Conservation (phyloP, 148 eudicot species). For the Rhododendron ovatum region DNA sequence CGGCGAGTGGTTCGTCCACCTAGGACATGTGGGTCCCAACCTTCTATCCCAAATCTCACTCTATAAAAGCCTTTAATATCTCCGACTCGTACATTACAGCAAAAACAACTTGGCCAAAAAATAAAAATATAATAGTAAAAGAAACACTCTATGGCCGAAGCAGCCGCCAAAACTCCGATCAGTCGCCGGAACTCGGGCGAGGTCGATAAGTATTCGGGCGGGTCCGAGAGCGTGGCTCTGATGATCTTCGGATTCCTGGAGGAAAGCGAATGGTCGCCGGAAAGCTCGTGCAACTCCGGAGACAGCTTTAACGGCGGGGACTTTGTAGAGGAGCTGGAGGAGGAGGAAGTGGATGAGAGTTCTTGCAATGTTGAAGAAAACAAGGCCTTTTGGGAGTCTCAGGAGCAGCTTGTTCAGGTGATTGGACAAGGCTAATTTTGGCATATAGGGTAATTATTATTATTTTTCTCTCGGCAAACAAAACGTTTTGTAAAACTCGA, state of each 20-base stretch:
- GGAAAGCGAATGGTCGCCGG: constrained; percentile 10
- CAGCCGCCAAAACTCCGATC: background rate
- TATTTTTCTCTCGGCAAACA: too few species aligned
- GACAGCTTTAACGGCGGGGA: background rate
- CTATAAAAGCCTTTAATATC: background rate
- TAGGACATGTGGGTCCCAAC: background rate
- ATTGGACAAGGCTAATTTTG: background rate
- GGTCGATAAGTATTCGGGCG: background rate
- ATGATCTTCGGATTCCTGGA: constrained; percentile 28
- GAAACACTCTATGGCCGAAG: constrained; percentile 2
- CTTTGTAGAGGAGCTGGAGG: background rate
- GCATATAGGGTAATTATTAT: background rate
- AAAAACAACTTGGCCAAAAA: too few species aligned
- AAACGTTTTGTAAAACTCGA: too few species aligned
- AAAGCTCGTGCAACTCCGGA: constrained; percentile 10
- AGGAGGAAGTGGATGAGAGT: constrained; percentile 11
- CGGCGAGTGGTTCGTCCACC: constrained; percentile 7
- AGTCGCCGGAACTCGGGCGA: background rate
- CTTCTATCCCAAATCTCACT: background rate
- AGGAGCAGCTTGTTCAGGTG: constrained; percentile 24
- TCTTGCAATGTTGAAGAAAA: constrained; percentile 7
- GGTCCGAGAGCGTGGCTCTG: background rate
- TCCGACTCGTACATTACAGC: background rate
- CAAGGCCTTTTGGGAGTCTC: constrained; percentile 28
- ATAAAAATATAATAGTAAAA: background rate